Evolutionary conservation across 2,329 filamentous ascomycete species (phyloP).

Genomic region (Zymoseptoria tritici): DNA sequence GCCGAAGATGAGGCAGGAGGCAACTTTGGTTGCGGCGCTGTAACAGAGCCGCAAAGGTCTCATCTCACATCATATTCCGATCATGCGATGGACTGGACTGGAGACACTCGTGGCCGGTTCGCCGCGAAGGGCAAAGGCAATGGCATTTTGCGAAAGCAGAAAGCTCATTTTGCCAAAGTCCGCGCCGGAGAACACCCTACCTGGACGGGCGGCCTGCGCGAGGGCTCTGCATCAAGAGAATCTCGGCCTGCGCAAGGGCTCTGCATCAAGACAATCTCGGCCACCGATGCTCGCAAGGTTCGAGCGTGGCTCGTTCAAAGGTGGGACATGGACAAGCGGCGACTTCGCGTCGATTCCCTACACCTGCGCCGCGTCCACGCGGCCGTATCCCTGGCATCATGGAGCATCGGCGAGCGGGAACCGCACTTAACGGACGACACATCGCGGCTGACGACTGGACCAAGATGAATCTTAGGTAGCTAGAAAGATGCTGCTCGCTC

Average conservation of each 20-base stretch:
- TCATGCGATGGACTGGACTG: slow-evolving; percentile 43
- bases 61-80: background rate
- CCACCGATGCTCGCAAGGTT: background rate
- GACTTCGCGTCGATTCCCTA: background rate
- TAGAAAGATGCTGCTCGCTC: too few species aligned
- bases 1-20: too few species aligned
- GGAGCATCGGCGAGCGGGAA: background rate
- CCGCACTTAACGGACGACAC: slow-evolving; percentile 1
- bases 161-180: slow-evolving; percentile 40
- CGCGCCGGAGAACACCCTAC: slow-evolving; percentile 19
- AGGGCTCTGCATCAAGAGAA: too few species aligned
- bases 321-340: background rate
- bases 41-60: too few species aligned
- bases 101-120: slow-evolving; percentile 32
- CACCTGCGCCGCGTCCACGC: background rate
- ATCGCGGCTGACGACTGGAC: too few species aligned
- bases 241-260: too few species aligned
- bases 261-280: slow-evolving; percentile 2
- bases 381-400: background rate
- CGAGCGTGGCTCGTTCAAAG: background rate
- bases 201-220: slow-evolving; percentile 6
- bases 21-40: too few species aligned
- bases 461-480: too few species aligned
- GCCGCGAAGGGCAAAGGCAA: slow-evolving; percentile 28
- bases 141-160: slow-evolving; percentile 35